Evolutionary conservation across 768 basidiomycete genomes (phyloP).

Genomic region (Cyclocybe cylindracea): DNA sequence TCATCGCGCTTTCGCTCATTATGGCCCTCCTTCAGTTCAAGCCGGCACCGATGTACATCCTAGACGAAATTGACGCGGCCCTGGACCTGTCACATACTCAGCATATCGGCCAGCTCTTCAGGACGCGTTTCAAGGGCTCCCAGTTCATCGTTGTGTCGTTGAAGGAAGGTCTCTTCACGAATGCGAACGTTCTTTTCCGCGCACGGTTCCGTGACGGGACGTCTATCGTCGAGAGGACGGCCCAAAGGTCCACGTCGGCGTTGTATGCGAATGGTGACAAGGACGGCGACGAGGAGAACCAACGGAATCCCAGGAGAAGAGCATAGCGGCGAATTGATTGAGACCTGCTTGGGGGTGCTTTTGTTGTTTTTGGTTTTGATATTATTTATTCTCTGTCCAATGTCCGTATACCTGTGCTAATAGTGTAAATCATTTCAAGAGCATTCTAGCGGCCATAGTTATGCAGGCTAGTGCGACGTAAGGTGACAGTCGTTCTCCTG

Average conservation of each 20-base stretch:
- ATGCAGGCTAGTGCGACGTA: conserved; percentile 94
- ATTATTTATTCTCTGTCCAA: conserved; percentile 22
- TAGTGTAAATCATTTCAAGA: conserved; percentile 36
- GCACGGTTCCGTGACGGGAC: conserved; percentile 95
- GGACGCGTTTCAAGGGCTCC: conserved; percentile 93
- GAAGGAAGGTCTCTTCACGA: conserved; percentile 96
- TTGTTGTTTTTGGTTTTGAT: conserved; percentile 3
- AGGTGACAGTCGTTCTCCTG: conserved; percentile 94
- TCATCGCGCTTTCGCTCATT: conserved; percentile 96
- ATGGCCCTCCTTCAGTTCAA: conserved; percentile 99
- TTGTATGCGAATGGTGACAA: conserved; percentile 39
- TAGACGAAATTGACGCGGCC: conserved; percentile 98
- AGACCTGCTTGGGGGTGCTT: background rate
- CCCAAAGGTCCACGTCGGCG: conserved; percentile 58
- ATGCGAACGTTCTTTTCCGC: conserved; percentile 94
- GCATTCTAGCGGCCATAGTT: conserved; percentile 83
- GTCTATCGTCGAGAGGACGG: conserved; percentile 83
- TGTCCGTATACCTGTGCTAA: conserved; percentile 23
- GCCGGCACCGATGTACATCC: conserved; percentile 98
- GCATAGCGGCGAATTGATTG: too few species aligned
- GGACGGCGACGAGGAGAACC: conserved; percentile 27
- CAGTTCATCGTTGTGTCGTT: conserved; percentile 98
- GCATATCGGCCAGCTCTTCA: conserved; percentile 97
- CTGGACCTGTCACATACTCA: conserved; percentile 95
- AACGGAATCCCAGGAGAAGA: conserved; percentile 26